These are phyloP conservation scores for Bipolaris oryzae DNA, from an alignment of 2,329 filamentous ascomycete species.

Conservation along the genomic window DNA sequence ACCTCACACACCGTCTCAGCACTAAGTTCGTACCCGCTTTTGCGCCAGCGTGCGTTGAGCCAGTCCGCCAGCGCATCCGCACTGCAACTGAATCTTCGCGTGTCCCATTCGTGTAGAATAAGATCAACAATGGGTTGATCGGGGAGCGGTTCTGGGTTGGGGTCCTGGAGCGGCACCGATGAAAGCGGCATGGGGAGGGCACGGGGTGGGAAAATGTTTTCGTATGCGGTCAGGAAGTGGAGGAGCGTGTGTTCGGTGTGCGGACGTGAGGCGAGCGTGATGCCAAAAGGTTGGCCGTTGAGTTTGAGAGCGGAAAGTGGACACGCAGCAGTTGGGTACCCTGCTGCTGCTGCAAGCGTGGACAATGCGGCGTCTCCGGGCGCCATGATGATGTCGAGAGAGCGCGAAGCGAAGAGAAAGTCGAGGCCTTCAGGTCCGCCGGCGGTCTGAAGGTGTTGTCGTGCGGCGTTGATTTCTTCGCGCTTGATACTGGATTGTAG, in stretches of 20 bases:
- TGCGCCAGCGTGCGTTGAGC: conserved; percentile 44
- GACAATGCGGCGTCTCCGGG: conserved; percentile 46
- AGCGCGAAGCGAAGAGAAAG: conserved; percentile 35
- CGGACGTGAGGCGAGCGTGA: conserved; percentile 40
- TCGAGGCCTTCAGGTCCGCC: conserved; percentile 44
- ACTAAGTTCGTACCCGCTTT: conserved; percentile 44
- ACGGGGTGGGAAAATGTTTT: conserved; percentile 43
- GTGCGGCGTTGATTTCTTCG: conserved; percentile 36
- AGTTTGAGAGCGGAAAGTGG: conserved; percentile 43
- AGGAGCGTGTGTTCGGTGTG: conserved; percentile 43
- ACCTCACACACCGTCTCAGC: conserved; percentile 46
- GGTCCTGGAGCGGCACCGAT: conserved; percentile 36
- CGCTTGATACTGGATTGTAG: conserved; percentile 31
- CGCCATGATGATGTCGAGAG: conserved; percentile 43
- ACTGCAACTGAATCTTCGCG: conserved; percentile 37
- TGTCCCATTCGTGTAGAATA: conserved; percentile 46
- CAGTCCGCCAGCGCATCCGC: conserved; percentile 44
- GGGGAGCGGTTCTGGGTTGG: conserved; percentile 34
- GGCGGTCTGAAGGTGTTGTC: conserved; percentile 34
- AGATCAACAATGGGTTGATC: conserved; percentile 43
- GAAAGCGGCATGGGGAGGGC: conserved; percentile 39
- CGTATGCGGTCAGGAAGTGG: conserved; percentile 47
- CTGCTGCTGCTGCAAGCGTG: conserved; percentile 43
- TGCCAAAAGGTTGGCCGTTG: conserved; percentile 46
- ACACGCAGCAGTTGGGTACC: conserved; percentile 45